A percentile compares a stretch with the other conserved stretches of the same genome.
Evolutionary conservation across 2,329 filamentous ascomycete species (phyloP).

Genomic region (Sordariomycetes sp.): DNA sequence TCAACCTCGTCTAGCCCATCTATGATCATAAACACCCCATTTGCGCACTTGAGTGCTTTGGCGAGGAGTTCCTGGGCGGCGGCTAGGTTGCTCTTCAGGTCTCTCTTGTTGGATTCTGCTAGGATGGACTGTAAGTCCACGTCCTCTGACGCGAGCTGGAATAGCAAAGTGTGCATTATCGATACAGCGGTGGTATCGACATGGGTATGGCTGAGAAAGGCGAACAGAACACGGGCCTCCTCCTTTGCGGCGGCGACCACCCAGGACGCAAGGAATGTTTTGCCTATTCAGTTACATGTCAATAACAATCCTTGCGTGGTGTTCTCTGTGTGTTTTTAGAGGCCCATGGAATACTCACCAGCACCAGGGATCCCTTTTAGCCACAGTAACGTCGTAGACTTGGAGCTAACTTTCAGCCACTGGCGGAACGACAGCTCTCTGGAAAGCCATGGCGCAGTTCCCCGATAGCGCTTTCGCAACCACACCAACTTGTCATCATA

Average conservation of each 20-base stretch:
- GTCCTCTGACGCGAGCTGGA: background rate
- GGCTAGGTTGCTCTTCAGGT: background rate
- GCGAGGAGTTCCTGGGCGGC: background rate
- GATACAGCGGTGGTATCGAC: background rate
- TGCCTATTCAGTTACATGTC: background rate
- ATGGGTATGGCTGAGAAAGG: background rate
- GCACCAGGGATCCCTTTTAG: background rate
- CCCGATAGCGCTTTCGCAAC: background rate
- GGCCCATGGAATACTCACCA: background rate
- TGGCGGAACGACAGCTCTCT: background rate
- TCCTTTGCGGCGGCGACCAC: background rate
- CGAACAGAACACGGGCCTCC: background rate
- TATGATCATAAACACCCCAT: background rate
- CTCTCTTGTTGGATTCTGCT: background rate
- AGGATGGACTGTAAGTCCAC: background rate
- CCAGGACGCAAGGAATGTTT: background rate
- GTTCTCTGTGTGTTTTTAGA: background rate
- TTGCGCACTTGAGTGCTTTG: background rate
- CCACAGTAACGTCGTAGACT: background rate
- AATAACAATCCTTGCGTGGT: background rate
- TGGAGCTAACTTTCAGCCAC: background rate
- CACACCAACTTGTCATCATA: background rate
- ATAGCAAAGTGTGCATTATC: background rate
- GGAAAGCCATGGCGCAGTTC: background rate
- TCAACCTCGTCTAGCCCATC: slow-evolving; percentile 1